A percentile compares a stretch with the other conserved stretches of the same genome.
These are phyloP conservation scores for Deinandra increscens DNA, from an alignment of 129 eudicot species.

Conservation along the genomic window DNA sequence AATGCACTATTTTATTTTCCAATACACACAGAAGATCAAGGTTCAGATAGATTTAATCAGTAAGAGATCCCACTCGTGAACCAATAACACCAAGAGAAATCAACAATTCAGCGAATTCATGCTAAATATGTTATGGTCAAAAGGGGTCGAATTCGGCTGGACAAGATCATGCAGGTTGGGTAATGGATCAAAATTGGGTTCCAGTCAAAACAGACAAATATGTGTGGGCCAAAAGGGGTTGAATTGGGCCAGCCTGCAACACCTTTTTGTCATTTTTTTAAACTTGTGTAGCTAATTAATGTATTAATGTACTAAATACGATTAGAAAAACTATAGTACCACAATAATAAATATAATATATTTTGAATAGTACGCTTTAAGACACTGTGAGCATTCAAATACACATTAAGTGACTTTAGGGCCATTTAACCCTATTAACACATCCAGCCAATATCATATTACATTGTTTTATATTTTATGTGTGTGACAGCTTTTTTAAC, in stretches of 20 bases:
- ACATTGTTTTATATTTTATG: neutral
- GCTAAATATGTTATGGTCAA: no score
- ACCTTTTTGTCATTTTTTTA: neutral
- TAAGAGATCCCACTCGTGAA: neutral
- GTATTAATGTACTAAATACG: neutral
- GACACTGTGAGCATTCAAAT: neutral
- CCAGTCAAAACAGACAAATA: neutral
- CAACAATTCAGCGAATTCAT: neutral
- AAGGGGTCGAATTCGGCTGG: no score
- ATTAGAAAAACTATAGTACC: neutral
- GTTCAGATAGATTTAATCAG: neutral
- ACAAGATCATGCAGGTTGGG: neutral
- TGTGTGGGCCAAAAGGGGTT: neutral
- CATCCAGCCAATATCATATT: neutral
- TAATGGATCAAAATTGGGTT: neutral
- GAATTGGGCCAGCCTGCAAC: neutral
- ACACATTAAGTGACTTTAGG: neutral
- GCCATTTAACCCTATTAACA: neutral
- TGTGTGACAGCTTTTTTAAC: neutral
- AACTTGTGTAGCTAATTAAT: neutral
- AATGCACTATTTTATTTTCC: neutral
- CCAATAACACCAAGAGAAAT: neutral
- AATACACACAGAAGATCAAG: neutral
- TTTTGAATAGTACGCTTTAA: neutral
- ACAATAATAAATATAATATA: neutral